Evolutionary conservation across 2,329 filamentous ascomycete genomes (phyloP).

Genomic region (Lasiodiplodia hormozganensis): DNA sequence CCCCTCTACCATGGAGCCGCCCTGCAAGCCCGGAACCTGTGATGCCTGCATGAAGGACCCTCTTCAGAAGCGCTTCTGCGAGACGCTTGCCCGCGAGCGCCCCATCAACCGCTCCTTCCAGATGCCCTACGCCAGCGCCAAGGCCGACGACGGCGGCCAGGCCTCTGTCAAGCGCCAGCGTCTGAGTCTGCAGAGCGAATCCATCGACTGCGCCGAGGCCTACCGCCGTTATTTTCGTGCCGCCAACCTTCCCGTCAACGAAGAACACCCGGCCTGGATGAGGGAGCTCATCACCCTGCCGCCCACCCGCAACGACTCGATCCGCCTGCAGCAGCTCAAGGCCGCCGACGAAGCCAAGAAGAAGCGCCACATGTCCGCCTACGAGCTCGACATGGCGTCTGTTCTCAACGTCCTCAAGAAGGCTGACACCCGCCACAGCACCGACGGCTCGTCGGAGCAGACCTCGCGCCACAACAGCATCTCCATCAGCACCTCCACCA

Average conservation of each 20-base stretch:
- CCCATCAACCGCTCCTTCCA: constrained; percentile 22
- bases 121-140: constrained; percentile 22
- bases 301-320: constrained; percentile 19
- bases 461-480: constrained; percentile 25
- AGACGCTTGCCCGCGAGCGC: constrained; percentile 29
- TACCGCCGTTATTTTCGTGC: constrained; percentile 28
- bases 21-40: constrained; percentile 42
- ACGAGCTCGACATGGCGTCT: constrained; percentile 29
- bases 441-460: constrained; percentile 26
- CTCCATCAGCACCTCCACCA: constrained; percentile 16
- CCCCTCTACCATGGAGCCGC: constrained; percentile 27
- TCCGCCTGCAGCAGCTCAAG: constrained; percentile 25
- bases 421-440: constrained; percentile 27
- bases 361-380: constrained; percentile 27
- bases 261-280: constrained; percentile 29
- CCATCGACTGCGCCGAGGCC: constrained; percentile 28
- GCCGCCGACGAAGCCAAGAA: constrained; percentile 16
- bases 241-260: constrained; percentile 28
- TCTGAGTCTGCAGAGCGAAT: background rate
- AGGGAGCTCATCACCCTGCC: constrained; percentile 29
- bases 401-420: constrained; percentile 28
- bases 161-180: constrained; percentile 26
- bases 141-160: constrained; percentile 24
- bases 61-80: constrained; percentile 35
- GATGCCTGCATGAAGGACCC: constrained; percentile 45